Percentiles rank a stretch among this genome's conserved stretches.
Evolutionary conservation across 169 alveolate genomes (phyloP).

Genomic region (Plasmodium malariae): DNA sequence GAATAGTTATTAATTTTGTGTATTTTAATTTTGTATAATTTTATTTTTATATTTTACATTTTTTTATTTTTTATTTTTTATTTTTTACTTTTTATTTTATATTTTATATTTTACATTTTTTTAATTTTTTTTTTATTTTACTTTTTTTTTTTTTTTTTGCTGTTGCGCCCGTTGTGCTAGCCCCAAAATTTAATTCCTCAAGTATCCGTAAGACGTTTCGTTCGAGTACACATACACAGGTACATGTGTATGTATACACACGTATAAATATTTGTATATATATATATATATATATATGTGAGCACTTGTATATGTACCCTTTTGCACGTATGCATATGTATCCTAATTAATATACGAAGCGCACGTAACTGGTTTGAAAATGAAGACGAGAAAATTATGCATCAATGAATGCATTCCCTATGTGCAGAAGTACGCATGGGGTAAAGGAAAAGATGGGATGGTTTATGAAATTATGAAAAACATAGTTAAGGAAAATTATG

Average conservation of each 20-base stretch:
- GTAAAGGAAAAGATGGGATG: conserved; percentile 57
- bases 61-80: too few species aligned
- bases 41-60: too few species aligned
- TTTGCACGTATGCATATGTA: neutral
- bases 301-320: neutral
- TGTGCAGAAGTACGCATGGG: conserved; percentile 70
- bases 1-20: too few species aligned
- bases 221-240: neutral
- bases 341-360: too few species aligned
- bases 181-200: neutral
- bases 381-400: conserved; percentile 47
- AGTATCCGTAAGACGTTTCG: neutral
- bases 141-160: neutral
- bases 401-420: conserved; percentile 64
- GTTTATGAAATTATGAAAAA: conserved; percentile 63
- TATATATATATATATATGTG: neutral
- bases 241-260: neutral
- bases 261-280: conserved; percentile 2
- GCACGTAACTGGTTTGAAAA: conserved; percentile 3
- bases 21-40: too few species aligned
- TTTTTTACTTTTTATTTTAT: too few species aligned
- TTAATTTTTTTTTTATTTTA: neutral
- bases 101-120: too few species aligned
- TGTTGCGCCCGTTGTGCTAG: neutral
- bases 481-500: conserved; percentile 35